phyloP scores from a whole-genome alignment of 345 rosid species.

The Populus deltoides region DNA sequence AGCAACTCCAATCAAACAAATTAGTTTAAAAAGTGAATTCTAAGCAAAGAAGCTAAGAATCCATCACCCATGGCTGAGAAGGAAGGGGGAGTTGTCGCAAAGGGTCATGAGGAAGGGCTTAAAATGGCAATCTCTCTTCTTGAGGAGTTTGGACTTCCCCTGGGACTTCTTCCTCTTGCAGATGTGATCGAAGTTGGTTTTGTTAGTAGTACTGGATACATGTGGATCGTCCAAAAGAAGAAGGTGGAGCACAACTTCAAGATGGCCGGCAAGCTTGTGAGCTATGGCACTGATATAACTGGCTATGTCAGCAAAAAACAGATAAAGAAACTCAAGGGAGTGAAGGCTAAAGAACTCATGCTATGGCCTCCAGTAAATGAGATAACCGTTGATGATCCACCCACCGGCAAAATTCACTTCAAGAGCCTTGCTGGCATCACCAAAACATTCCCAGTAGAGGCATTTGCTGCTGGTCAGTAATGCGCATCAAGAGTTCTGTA shows the following conservation, averaged over 20 bases:
- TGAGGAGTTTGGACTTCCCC: conserved; percentile 48
- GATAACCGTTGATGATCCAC: conserved; percentile 41
- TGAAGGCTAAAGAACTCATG: conserved; percentile 56
- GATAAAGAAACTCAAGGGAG: conserved; percentile 61
- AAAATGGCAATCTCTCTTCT: conserved; percentile 39
- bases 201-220: conserved; percentile 44
- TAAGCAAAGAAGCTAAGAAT: background rate
- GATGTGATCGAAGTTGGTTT: conserved; percentile 54
- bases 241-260: conserved; percentile 48
- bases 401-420: conserved; percentile 54
- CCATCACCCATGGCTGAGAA: conserved; percentile 40
- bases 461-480: conserved; percentile 51
- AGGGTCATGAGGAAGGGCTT: conserved; percentile 44
- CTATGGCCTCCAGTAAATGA: conserved; percentile 54
- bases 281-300: conserved; percentile 41
- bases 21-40: background rate
- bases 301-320: conserved; percentile 38
- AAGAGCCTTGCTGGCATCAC: conserved; percentile 64
- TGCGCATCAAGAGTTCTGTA: background rate
- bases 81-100: conserved; percentile 44
- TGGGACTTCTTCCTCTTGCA: conserved; percentile 54
- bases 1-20: background rate
- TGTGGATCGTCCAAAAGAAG: conserved; percentile 59
- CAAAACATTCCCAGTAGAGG: conserved; percentile 55
- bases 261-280: conserved; percentile 50